Conservation (phyloP, 78 protist genomes). For the Corallochytrium limacisporum region DNA sequence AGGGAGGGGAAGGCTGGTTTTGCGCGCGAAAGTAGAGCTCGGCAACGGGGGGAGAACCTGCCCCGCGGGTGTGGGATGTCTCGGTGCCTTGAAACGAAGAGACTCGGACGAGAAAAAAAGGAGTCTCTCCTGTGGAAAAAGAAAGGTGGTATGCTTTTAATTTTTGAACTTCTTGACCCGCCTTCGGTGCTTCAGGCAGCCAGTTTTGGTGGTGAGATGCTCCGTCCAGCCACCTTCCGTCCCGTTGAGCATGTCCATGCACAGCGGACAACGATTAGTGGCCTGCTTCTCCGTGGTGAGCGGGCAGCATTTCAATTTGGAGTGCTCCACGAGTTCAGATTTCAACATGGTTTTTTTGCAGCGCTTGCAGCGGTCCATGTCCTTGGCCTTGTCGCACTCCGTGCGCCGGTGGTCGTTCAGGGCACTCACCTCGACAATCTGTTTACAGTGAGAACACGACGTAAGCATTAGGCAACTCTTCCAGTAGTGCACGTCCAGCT, state of each 20-base stretch:
- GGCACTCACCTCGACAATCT: not conserved
- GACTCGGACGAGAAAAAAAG: too few species aligned
- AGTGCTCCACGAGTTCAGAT: not conserved
- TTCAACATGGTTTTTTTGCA: not conserved
- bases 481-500: slow-evolving; percentile 22
- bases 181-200: too few species aligned
- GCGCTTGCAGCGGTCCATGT: not conserved
- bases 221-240: not conserved
- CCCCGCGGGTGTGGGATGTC: too few species aligned
- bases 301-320: not conserved
- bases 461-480: slow-evolving; percentile 24
- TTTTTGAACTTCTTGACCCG: too few species aligned
- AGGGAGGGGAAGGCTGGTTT: too few species aligned
- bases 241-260: not conserved
- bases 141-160: too few species aligned
- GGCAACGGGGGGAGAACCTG: too few species aligned
- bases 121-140: too few species aligned
- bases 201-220: too few species aligned
- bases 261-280: not conserved
- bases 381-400: not conserved
- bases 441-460: not conserved
- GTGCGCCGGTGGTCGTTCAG: not conserved
- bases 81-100: too few species aligned
- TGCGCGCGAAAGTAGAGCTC: too few species aligned
- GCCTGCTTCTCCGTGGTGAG: not conserved